A percentile compares a stretch with the other conserved stretches of the same genome.
Evolutionary conservation across 345 rosid species (phyloP).

Genomic region (Dovyalis caffra): DNA sequence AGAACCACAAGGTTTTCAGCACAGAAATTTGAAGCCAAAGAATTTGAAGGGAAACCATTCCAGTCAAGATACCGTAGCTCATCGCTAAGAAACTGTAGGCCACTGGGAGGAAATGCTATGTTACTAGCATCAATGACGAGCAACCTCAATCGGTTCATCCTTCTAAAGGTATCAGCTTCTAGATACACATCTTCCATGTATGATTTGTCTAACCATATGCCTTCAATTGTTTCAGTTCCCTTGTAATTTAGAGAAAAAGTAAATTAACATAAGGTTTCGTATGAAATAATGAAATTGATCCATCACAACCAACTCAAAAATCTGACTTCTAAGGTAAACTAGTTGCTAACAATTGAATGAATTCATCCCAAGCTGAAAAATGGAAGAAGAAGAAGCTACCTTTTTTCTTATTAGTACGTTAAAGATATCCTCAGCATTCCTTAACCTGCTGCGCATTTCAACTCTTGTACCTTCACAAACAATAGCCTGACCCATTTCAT

Average conservation of each 20-base stretch:
- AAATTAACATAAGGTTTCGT: too few relatives aligned
- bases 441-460: too few relatives aligned
- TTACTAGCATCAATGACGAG: slow-evolving; percentile 4
- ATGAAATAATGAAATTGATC: too few relatives aligned
- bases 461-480: slow-evolving; percentile 10
- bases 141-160: neutral
- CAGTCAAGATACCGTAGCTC: slow-evolving; percentile 10
- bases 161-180: neutral
- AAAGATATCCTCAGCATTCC: too few relatives aligned
- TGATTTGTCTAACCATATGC: slow-evolving; percentile 3
- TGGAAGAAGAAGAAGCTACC: too few relatives aligned
- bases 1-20: slow-evolving; percentile 4
- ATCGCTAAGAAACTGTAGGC: neutral
- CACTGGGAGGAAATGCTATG: neutral
- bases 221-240: slow-evolving; percentile 15
- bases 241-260: too few relatives aligned
- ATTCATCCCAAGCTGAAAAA: too few relatives aligned
- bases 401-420: neutral
- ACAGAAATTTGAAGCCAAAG: neutral
- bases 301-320: too few relatives aligned
- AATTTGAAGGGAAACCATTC: neutral
- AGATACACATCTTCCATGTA: neutral
- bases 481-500: slow-evolving; percentile 10
- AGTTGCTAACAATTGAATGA: too few relatives aligned
- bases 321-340: too few relatives aligned